These are phyloP conservation scores for Clitopilus hobsonii DNA, from an alignment of 768 basidiomycete genomes.

Conservation along the genomic window DNA sequence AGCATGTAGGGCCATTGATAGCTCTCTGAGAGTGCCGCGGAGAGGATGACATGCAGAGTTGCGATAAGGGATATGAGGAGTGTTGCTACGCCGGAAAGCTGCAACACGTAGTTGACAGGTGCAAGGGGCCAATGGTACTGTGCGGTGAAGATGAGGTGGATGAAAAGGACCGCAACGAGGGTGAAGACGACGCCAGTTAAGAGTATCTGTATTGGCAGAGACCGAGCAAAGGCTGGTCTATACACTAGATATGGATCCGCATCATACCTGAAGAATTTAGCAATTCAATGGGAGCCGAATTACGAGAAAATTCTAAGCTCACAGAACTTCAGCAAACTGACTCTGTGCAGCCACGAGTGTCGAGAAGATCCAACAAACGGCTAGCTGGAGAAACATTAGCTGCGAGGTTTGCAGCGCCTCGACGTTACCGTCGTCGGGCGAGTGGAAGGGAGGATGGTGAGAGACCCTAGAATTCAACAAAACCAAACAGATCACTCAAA, in stretches of 20 bases:
- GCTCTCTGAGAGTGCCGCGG: slow-evolving; percentile 54
- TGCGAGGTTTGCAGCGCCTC: not conserved
- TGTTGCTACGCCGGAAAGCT: slow-evolving; percentile 77
- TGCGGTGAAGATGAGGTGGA: slow-evolving; percentile 91
- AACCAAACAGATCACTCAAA: not conserved
- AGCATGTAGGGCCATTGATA: slow-evolving; percentile 94
- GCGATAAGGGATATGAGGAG: slow-evolving; percentile 76
- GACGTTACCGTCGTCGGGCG: not conserved
- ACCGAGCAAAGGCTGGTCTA: slow-evolving; percentile 79
- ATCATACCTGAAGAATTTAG: slow-evolving; percentile 15
- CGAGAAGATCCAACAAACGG: not conserved
- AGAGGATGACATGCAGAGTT: slow-evolving; percentile 72
- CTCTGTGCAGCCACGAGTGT: not conserved
- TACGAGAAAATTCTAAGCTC: not conserved
- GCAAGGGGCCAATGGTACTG: slow-evolving; percentile 97
- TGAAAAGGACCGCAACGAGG: slow-evolving; percentile 77
- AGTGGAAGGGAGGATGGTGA: not conserved
- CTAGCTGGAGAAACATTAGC: not conserved
- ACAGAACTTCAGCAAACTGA: not conserved
- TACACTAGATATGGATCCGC: slow-evolving; percentile 74
- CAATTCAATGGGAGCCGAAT: not conserved
- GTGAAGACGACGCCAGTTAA: slow-evolving; percentile 83
- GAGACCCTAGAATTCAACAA: not conserved
- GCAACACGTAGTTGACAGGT: slow-evolving; percentile 86
- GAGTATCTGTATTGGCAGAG: slow-evolving; percentile 88